phyloP scores from a whole-genome alignment of 1,139 yeast genomes.

The Candida sojae region DNA sequence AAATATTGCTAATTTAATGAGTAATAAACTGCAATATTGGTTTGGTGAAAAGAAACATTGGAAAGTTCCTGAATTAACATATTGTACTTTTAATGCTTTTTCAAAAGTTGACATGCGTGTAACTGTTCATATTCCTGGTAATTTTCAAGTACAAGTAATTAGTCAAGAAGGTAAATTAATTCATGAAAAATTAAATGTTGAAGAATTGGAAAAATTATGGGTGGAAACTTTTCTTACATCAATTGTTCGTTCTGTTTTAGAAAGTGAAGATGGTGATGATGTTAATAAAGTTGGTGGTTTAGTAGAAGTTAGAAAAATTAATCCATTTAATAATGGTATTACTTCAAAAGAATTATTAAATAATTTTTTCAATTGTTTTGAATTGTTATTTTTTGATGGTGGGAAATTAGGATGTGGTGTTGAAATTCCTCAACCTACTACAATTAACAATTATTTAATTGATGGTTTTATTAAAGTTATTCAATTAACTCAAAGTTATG shows the following conservation, averaged over 20 bases:
- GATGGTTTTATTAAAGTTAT: slow-evolving; percentile 71
- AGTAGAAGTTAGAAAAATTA: slow-evolving; percentile 48
- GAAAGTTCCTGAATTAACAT: slow-evolving; percentile 69
- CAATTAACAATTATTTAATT: slow-evolving; percentile 70
- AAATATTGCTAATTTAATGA: slow-evolving; percentile 72
- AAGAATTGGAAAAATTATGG: slow-evolving; percentile 49
- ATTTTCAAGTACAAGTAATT: slow-evolving; percentile 49
- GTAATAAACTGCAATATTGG: slow-evolving; percentile 57
- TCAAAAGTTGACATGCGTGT: slow-evolving; percentile 71
- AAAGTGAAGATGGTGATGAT: slow-evolving; percentile 65
- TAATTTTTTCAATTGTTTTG: slow-evolving; percentile 60
- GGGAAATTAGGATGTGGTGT: slow-evolving; percentile 63
- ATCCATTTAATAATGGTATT: slow-evolving; percentile 56
- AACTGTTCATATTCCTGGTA: slow-evolving; percentile 67
- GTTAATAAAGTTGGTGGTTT: slow-evolving; percentile 49
- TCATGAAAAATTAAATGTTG: slow-evolving; percentile 36
- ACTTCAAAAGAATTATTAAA: slow-evolving; percentile 48
- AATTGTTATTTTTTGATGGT: slow-evolving; percentile 67
- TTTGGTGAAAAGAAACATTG: slow-evolving; percentile 69
- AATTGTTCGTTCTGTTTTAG: slow-evolving; percentile 66
- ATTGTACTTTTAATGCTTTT: slow-evolving; percentile 55
- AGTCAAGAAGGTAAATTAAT: slow-evolving; percentile 46
- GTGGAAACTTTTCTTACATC: slow-evolving; percentile 70
- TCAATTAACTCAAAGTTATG: slow-evolving; percentile 64
- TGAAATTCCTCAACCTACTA: slow-evolving; percentile 71